Percentiles rank a stretch among this genome's conserved stretches.
phyloP scores from a whole-genome alignment of 139 green algal species.

The Tetradesmus obliquus region DNA sequence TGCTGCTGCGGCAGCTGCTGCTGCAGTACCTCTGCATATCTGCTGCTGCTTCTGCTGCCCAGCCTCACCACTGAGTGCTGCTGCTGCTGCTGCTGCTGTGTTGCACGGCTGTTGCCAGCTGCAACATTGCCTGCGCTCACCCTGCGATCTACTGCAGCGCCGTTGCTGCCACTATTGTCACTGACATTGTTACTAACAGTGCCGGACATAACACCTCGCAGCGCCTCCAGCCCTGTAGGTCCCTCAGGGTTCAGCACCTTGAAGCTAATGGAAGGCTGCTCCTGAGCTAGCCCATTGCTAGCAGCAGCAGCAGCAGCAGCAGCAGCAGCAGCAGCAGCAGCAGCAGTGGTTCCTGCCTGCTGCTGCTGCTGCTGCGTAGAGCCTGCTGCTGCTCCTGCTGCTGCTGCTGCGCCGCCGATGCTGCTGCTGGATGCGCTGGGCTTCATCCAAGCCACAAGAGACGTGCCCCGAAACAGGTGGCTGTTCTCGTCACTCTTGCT shows the following conservation, averaged over 20 bases:
- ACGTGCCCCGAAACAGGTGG: background rate
- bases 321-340: background rate
- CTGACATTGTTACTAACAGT: background rate
- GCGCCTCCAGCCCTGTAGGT: constrained; percentile 11
- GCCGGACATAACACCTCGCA: background rate
- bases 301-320: background rate
- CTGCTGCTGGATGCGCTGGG: background rate
- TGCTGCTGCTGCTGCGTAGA: background rate
- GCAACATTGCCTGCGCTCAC: background rate
- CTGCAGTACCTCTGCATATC: background rate
- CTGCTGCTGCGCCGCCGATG: background rate
- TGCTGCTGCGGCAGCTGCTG: constrained; percentile 4
- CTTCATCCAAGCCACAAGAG: constrained; percentile 6
- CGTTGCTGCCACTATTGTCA: too few relatives aligned
- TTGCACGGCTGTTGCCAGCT: background rate
- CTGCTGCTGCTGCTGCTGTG: background rate
- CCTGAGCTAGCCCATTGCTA: background rate
- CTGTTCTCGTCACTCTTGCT: background rate
- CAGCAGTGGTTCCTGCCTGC: background rate
- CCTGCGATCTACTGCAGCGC: background rate
- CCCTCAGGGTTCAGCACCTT: background rate
- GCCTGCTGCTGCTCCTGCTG: background rate
- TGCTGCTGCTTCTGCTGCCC: background rate
- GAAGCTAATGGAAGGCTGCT: background rate
- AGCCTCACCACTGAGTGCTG: background rate